These are phyloP conservation scores for Gillenia trifoliata DNA, from an alignment of 306 rosid genomes.

Conservation along the genomic window DNA sequence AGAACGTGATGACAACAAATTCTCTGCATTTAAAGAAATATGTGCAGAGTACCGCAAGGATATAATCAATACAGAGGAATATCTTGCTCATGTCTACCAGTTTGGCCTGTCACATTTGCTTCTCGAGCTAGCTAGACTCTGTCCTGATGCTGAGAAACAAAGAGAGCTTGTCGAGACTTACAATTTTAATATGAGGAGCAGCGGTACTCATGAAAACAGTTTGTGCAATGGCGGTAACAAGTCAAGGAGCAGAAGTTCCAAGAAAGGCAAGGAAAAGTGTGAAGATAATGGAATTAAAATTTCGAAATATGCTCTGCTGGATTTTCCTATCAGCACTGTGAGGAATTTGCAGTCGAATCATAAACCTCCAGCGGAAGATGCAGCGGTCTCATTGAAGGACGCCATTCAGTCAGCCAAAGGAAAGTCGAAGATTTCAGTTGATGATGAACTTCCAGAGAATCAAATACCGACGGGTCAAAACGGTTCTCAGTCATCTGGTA, in stretches of 20 bases:
- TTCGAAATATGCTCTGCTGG: slow-evolving; percentile 44
- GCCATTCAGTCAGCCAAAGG: slow-evolving; percentile 46
- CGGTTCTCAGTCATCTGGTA: slow-evolving; percentile 31
- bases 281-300: slow-evolving; percentile 30
- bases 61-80: slow-evolving; percentile 48
- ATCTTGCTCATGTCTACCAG: slow-evolving; percentile 70
- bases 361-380: slow-evolving; percentile 49
- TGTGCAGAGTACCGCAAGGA: slow-evolving; percentile 79
- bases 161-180: slow-evolving; percentile 69
- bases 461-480: slow-evolving; percentile 31
- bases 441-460: slow-evolving; percentile 38
- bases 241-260: slow-evolving; percentile 29
- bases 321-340: slow-evolving; percentile 50
- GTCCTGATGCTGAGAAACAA: slow-evolving; percentile 74
- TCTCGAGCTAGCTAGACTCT: slow-evolving; percentile 69
- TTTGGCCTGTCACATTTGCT: slow-evolving; percentile 84
- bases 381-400: slow-evolving; percentile 51
- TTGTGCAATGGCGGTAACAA: slow-evolving; percentile 27
- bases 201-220: slow-evolving; percentile 29
- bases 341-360: slow-evolving; percentile 53
- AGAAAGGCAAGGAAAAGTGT: slow-evolving; percentile 72
- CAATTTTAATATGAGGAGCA: slow-evolving; percentile 45
- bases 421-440: slow-evolving; percentile 33
- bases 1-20: slow-evolving; percentile 70
- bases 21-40: slow-evolving; percentile 59